These are phyloP conservation scores for Aspergillus amoenus DNA, from an alignment of 2,329 filamentous ascomycete species.

Conservation along the genomic window DNA sequence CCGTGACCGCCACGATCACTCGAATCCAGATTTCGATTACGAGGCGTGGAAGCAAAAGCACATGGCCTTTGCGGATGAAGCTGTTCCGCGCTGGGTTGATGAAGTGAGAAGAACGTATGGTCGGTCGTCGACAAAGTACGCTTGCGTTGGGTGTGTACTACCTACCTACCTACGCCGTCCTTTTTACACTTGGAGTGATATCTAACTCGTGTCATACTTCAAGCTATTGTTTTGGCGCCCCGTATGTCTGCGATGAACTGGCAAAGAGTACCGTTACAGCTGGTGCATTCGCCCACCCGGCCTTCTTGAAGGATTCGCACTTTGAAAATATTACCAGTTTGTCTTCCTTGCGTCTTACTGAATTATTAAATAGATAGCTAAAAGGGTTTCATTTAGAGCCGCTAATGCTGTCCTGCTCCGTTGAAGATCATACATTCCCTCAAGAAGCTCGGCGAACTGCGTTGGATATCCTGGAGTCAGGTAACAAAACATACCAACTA, in stretches of 20 bases:
- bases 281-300: neutral
- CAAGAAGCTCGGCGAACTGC: too few species aligned
- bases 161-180: neutral
- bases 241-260: neutral
- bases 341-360: too few species aligned
- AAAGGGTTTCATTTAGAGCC: neutral
- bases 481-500: too few species aligned
- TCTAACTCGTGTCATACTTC: too few species aligned
- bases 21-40: conserved; percentile 45
- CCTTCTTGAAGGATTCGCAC: neutral
- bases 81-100: conserved; percentile 34
- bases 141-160: neutral
- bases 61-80: conserved; percentile 41
- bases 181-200: too few species aligned
- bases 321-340: neutral
- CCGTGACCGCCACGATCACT: conserved; percentile 24
- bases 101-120: neutral
- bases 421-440: neutral
- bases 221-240: neutral
- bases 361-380: too few species aligned
- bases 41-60: conserved; percentile 52
- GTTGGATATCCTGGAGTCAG: too few species aligned
- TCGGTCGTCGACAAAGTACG: neutral
- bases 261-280: neutral
- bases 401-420: neutral